phyloP scores from a whole-genome alignment of 2,329 filamentous ascomycete genomes.

The Immersiporthe knoxdaviesiana region DNA sequence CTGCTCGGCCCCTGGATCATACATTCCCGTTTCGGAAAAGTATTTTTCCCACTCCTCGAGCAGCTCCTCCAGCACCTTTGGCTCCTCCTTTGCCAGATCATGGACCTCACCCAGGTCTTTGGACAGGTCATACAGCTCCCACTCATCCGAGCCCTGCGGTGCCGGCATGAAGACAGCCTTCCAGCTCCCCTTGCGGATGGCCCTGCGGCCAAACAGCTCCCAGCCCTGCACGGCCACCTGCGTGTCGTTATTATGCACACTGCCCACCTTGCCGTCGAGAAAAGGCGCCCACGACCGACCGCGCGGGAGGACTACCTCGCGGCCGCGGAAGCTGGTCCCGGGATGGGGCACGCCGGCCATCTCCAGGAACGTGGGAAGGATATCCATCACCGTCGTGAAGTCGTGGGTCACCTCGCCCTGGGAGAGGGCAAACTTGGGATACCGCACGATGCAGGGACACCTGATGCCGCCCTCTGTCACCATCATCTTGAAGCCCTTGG shows the following conservation, averaged over 20 bases:
- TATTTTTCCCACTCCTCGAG: constrained; percentile 23
- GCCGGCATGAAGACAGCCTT: constrained; percentile 36
- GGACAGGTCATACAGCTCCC: constrained; percentile 37
- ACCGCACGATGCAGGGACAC: constrained; percentile 50
- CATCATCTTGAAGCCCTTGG: constrained; percentile 39
- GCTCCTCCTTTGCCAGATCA: constrained; percentile 32
- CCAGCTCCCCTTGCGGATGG: constrained; percentile 40
- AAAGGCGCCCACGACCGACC: constrained; percentile 42
- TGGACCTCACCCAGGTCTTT: constrained; percentile 35
- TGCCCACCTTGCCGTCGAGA: constrained; percentile 25
- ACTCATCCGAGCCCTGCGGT: constrained; percentile 33
- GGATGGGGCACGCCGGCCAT: constrained; percentile 54
- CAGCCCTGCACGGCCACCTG: constrained; percentile 36
- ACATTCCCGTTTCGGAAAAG: constrained; percentile 16
- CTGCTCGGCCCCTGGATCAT: constrained; percentile 18
- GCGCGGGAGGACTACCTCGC: constrained; percentile 39
- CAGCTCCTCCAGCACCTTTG: constrained; percentile 24
- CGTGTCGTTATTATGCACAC: constrained; percentile 34
- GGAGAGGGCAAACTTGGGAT: constrained; percentile 33
- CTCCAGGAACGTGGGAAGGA: constrained; percentile 52
- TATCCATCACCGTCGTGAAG: constrained; percentile 58
- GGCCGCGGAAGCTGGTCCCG: constrained; percentile 49
- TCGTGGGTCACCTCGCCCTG: constrained; percentile 46
- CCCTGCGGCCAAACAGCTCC: constrained; percentile 42
- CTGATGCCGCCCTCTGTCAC: constrained; percentile 54